Conservation (phyloP, 345 rosid genomes). For the Viola odorata region DNA sequence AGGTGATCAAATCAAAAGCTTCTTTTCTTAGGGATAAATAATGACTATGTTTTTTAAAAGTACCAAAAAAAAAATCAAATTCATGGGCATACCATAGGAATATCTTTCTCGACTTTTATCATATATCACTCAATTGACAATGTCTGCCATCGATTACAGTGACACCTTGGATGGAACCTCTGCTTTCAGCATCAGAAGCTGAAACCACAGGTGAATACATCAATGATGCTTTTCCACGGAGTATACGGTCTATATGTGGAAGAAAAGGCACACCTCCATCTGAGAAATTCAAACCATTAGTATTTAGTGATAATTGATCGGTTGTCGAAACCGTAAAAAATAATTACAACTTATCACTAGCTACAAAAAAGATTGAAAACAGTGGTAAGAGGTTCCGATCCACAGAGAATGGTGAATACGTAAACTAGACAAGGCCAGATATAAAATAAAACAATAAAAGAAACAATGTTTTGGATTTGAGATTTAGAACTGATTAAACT, state of each 20-base stretch:
- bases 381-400: too few species aligned
- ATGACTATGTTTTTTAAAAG: too few species aligned
- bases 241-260: constrained; percentile 60
- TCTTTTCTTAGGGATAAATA: too few species aligned
- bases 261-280: constrained; percentile 85
- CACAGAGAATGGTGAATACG: too few species aligned
- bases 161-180: constrained; percentile 44
- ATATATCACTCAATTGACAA: constrained; percentile 56
- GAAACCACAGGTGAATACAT: constrained; percentile 54
- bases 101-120: constrained; percentile 41
- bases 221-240: constrained; percentile 51
- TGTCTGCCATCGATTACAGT: constrained; percentile 35
- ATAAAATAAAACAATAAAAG: too few species aligned
- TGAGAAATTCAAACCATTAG: constrained; percentile 24
- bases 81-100: constrained; percentile 39
- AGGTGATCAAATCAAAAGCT: too few species aligned
- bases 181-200: constrained; percentile 50
- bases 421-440: too few species aligned
- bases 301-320: constrained; percentile 2
- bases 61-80: not conserved
- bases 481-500: too few species aligned
- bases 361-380: too few species aligned
- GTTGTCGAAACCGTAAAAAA: too few species aligned
- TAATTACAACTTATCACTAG: too few species aligned
- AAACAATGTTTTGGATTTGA: too few species aligned